phyloP scores from a whole-genome alignment of 805 yeast genomes.

The Myxozyma vanderwaltii region DNA sequence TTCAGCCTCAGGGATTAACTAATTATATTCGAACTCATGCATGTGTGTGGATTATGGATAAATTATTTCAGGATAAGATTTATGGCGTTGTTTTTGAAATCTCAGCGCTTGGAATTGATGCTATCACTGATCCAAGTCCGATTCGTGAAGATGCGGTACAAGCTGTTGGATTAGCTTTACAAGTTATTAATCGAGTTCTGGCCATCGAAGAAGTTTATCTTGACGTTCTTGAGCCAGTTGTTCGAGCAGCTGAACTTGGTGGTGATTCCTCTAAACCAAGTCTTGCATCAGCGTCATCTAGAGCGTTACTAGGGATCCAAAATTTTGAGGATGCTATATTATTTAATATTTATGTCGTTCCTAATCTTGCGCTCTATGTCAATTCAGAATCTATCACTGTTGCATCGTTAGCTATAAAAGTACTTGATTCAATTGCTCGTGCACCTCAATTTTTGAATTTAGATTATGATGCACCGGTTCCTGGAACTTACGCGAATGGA shows the following conservation, averaged over 20 bases:
- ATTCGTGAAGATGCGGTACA: conserved; percentile 13
- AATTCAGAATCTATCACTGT: conserved; percentile 53
- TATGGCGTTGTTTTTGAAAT: conserved; percentile 59
- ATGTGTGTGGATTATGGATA: conserved; percentile 63
- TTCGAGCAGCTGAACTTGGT: conserved; percentile 3
- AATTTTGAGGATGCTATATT: conserved; percentile 73
- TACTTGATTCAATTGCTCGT: conserved; percentile 55
- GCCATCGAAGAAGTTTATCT: conserved; percentile 60
- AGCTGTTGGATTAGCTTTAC: conserved; percentile 48
- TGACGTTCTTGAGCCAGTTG: conserved; percentile 54
- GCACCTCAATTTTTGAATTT: conserved; percentile 49
- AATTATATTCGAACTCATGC: conserved; percentile 67
- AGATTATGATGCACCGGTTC: conserved; percentile 27
- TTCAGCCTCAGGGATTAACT: conserved; percentile 49
- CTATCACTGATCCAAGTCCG: conserved; percentile 45
- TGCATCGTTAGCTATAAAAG: conserved; percentile 54
- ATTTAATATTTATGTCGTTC: conserved; percentile 69
- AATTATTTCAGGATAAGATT: conserved; percentile 60
- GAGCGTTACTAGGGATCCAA: conserved; percentile 48
- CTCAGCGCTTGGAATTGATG: conserved; percentile 62
- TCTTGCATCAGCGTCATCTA: conserved; percentile 50
- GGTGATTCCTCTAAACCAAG: not conserved
- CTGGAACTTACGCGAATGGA: conserved; percentile 28
- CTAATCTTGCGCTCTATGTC: conserved; percentile 73
- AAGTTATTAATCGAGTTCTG: conserved; percentile 51